phyloP scores from a whole-genome alignment of 768 basidiomycete species.

The Cystobasidium tubakii region DNA sequence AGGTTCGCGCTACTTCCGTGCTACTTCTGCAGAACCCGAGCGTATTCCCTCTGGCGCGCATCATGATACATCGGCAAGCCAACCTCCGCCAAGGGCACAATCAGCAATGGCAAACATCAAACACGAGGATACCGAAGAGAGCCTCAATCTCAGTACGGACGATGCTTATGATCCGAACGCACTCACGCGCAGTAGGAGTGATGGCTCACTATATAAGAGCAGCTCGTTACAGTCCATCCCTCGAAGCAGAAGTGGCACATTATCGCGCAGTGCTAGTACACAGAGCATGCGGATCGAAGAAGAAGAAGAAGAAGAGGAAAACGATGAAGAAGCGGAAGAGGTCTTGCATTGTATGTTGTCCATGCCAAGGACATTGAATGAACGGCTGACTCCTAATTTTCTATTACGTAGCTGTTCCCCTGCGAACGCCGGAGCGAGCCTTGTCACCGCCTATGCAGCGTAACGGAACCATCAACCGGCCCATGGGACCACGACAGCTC shows the following conservation, averaged over 20 bases:
- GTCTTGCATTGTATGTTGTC: conserved; percentile 5
- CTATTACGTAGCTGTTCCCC: neutral
- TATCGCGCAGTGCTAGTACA: conserved; percentile 10
- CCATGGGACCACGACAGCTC: conserved; percentile 29
- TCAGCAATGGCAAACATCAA: neutral
- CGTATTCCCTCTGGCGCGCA: neutral
- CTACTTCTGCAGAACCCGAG: neutral
- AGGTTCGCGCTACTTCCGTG: neutral
- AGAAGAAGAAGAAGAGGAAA: conserved; percentile 24
- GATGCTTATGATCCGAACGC: conserved; percentile 3
- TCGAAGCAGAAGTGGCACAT: neutral
- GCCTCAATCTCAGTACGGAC: neutral
- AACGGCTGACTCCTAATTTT: neutral
- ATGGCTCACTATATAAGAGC: neutral
- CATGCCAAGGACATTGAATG: neutral
- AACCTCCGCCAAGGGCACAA: neutral
- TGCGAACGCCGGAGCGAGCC: neutral
- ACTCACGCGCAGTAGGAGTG: conserved; percentile 14
- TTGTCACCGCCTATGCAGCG: conserved; percentile 28
- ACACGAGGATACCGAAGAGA: conserved; percentile 7
- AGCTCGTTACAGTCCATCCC: neutral
- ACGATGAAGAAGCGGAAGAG: conserved; percentile 30
- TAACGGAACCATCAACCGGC: conserved; percentile 19
- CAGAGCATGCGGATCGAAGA: conserved; percentile 36
- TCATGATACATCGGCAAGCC: neutral